Evolutionary conservation across 2,329 filamentous ascomycete genomes (phyloP).

Genomic region (Trichoderma hamatum): DNA sequence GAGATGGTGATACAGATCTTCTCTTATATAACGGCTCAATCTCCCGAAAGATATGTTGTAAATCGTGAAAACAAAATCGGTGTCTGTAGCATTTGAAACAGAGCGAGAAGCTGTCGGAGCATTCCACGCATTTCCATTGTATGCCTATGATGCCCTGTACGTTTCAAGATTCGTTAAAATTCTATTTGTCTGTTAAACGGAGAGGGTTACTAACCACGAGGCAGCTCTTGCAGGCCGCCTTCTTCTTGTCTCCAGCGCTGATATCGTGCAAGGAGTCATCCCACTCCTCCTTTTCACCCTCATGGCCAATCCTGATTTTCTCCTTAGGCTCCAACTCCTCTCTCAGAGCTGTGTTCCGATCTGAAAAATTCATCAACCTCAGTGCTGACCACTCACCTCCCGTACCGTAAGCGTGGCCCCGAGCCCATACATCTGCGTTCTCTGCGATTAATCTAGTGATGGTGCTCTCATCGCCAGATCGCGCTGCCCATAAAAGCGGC

Average conservation of each 20-base stretch:
- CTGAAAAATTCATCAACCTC: background rate
- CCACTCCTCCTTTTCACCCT: background rate
- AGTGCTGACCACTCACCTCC: background rate
- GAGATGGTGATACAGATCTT: no score
- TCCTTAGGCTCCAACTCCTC: background rate
- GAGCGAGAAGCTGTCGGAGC: background rate
- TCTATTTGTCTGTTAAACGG: background rate
- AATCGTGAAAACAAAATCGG: background rate
- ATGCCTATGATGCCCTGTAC: background rate
- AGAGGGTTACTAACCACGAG: background rate
- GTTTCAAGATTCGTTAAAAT: no score
- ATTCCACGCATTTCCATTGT: background rate
- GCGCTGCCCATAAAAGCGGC: conserved; percentile 3
- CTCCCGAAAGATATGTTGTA: background rate
- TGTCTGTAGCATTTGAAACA: background rate
- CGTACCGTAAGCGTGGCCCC: background rate
- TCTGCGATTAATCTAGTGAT: no score
- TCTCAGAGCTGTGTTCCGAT: background rate
- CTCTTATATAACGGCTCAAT: background rate
- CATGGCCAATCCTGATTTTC: no score
- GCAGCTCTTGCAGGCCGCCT: background rate
- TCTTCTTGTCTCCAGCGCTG: background rate
- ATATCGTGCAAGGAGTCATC: no score
- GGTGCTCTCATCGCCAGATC: no score
- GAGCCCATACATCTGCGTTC: background rate